Conservation (phyloP, 805 yeast genomes). For the Kodamaea leandrae region DNA sequence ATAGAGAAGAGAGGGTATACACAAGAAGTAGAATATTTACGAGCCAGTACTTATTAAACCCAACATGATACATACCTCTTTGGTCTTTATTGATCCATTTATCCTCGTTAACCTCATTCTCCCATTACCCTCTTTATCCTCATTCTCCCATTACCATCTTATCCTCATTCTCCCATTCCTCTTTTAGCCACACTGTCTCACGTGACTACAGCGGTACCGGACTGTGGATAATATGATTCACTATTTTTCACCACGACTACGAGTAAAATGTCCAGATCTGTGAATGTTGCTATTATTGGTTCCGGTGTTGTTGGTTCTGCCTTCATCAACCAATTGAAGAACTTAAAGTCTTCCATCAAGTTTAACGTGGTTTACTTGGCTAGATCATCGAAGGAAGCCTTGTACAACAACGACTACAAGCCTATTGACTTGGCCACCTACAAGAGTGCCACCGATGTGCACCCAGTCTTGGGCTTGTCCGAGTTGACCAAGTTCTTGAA, state of each 20-base stretch:
- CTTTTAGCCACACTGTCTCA: background rate
- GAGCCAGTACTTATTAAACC: too few relatives aligned
- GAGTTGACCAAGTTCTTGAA: constrained; percentile 62
- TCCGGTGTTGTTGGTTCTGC: constrained; percentile 97
- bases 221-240: background rate
- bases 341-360: constrained; percentile 55
- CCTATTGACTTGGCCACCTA: constrained; percentile 68
- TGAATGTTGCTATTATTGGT: constrained; percentile 51
- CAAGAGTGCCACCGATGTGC: constrained; percentile 44
- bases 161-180: background rate
- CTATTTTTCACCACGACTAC: background rate
- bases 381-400: constrained; percentile 62
- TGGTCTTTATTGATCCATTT: too few relatives aligned
- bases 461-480: constrained; percentile 51
- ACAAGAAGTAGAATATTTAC: too few relatives aligned
- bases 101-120: too few relatives aligned
- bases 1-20: too few relatives aligned
- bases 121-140: background rate
- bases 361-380: constrained; percentile 83
- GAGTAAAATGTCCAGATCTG: constrained; percentile 15
- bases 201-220: constrained; percentile 5
- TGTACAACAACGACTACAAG: constrained; percentile 63
- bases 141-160: background rate
- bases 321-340: constrained; percentile 75
- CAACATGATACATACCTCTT: too few relatives aligned